Percentiles rank a stretch among this genome's conserved stretches.
phyloP scores from a whole-genome alignment of 352 stramenopile species.

The Globisporangium nunn region DNA sequence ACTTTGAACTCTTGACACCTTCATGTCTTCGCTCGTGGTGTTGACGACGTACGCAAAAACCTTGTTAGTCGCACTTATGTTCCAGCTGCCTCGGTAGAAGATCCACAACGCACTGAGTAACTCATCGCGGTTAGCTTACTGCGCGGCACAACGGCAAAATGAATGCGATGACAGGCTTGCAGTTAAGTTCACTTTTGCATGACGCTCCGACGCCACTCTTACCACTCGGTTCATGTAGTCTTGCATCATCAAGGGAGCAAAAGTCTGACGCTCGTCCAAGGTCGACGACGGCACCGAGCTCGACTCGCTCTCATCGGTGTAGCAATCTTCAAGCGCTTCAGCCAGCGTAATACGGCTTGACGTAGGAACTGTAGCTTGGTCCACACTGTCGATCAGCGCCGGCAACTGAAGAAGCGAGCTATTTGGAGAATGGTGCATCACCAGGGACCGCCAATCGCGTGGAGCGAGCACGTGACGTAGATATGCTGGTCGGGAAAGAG shows the following conservation, averaged over 20 bases:
- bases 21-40: not conserved
- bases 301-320: not conserved
- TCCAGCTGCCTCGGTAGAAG: conserved; percentile 25
- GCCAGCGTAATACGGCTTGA: not conserved
- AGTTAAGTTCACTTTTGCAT: conserved; percentile 4
- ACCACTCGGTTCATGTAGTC: conserved; percentile 1
- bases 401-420: conserved; percentile 6
- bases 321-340: not conserved
- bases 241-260: not conserved
- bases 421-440: conserved; percentile 12
- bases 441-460: conserved; percentile 12
- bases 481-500: conserved; percentile 18
- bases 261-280: not conserved
- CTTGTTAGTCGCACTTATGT: conserved; percentile 24
- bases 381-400: not conserved
- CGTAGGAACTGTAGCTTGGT: conserved; percentile 5
- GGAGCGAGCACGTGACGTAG: conserved; percentile 15
- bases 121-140: conserved; percentile 17
- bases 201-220: not conserved
- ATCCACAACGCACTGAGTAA: conserved; percentile 16
- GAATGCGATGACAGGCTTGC: conserved; percentile 14
- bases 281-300: not conserved
- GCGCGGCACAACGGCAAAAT: conserved; percentile 14
- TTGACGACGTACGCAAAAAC: conserved; percentile 10
- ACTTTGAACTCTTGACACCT: too few species aligned